Evolutionary conservation across 2,329 filamentous ascomycete genomes (phyloP), one percentile per base, ranked within the genome.

Genomic region (Cucurbitaria berberidis): DNA sequence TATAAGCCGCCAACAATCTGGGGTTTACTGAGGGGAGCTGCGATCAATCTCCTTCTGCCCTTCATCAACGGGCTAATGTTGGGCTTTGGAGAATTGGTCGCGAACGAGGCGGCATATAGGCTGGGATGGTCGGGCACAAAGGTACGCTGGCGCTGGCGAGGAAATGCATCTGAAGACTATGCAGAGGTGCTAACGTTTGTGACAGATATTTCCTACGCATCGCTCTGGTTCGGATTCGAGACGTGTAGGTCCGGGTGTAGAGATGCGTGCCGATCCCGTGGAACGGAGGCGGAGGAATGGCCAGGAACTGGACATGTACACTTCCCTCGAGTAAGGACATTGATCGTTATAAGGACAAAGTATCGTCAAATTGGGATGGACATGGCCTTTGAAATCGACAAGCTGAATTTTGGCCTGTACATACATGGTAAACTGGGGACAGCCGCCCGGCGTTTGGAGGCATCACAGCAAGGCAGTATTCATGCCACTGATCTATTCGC

Each of bases 51-150:
- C n/a, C 69, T 99, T 1, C 78, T 99, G 18, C 95, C 95, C 0
- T 99, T 99, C 69, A 86, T 99, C 70, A 99, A 99, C 78, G 95
- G 95, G 41, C 85, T 99, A 81, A 99, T 99, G 95, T 79, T 99
- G 69, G 95, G 95, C 2, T 97, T 99, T 70, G 95, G 95, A 64
- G 95, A 99, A 79, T 79, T 99, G 45, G 93, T 99, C 76, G 95
- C 95, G 48, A 95, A 99, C 72, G 95, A 99, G 79, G 89, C 91
- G 45, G 95, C 95, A 1, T 99, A 93, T 72, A 82, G 93, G 68
- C 80, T 98, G 65, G 95, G 95, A 55, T 99, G 95, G 95, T 88
- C 89, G 60, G 89, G 89, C 48, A 98, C 95, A 55, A 96, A 95
- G 86, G 95, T 97, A 82, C 41, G 84, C 27, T 7, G 10, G 29